A percentile compares a stretch with the other conserved stretches of the same genome.
These are phyloP conservation scores for Botrytis galanthina DNA, from an alignment of 2,329 filamentous ascomycete genomes.

Conservation along the genomic window DNA sequence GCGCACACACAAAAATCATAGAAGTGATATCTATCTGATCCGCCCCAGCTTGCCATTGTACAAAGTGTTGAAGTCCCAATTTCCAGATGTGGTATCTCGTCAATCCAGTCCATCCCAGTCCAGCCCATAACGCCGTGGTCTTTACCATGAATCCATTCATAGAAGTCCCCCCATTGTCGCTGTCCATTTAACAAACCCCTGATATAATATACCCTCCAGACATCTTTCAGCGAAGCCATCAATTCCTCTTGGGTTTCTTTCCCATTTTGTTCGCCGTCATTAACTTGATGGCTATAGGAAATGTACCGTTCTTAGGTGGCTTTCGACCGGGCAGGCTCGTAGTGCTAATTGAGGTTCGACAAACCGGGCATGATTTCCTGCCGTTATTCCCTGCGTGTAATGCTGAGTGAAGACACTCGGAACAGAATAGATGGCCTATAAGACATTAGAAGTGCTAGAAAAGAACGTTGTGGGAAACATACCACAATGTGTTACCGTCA, in stretches of 20 bases:
- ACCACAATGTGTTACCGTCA: slow-evolving; percentile 68
- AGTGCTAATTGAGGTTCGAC: slow-evolving; percentile 56
- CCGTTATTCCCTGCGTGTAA: slow-evolving; percentile 53
- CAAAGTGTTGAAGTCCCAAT: neutral
- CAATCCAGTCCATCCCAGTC: neutral
- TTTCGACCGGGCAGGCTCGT: slow-evolving; percentile 43
- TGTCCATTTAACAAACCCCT: neutral
- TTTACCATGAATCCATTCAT: neutral
- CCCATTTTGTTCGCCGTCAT: slow-evolving; percentile 56
- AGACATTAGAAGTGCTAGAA: slow-evolving; percentile 23
- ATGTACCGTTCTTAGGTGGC: slow-evolving; percentile 47
- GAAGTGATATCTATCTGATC: neutral
- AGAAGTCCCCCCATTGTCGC: neutral
- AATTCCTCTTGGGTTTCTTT: slow-evolving; percentile 37
- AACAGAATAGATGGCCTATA: slow-evolving; percentile 63
- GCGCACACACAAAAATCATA: neutral
- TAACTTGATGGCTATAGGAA: slow-evolving; percentile 60
- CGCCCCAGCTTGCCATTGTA: neutral
- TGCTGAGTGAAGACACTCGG: slow-evolving; percentile 59
- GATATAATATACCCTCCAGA: neutral
- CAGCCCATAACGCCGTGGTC: slow-evolving; percentile 12
- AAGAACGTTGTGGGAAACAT: slow-evolving; percentile 38
- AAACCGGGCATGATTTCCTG: slow-evolving; percentile 60
- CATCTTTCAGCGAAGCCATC: neutral
- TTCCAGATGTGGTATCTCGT: slow-evolving; percentile 12